phyloP scores from a whole-genome alignment of 768 basidiomycete genomes.

The Exidia glandulosa region DNA sequence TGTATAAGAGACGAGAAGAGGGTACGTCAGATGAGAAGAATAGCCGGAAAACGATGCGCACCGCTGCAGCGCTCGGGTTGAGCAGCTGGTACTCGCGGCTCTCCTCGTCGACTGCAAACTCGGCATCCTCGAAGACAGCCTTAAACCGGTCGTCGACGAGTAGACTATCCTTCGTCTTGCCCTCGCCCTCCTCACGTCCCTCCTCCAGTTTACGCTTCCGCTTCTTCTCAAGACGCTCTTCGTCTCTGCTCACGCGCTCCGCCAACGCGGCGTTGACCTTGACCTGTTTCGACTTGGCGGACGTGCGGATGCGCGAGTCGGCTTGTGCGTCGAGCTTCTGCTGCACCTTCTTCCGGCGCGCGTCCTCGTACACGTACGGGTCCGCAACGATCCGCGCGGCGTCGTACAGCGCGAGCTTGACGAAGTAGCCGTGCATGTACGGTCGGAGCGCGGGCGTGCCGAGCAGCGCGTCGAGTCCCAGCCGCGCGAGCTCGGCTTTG shows the following conservation, averaged over 20 bases:
- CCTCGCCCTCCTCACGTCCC: conserved; percentile 7
- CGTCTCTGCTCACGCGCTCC: conserved; percentile 54
- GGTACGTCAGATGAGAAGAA: neutral
- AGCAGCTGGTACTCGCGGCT: conserved; percentile 84
- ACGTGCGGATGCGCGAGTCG: conserved; percentile 81
- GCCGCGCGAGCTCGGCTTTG: conserved; percentile 70
- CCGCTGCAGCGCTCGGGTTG: conserved; percentile 74
- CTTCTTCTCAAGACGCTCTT: conserved; percentile 23
- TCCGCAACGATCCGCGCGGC: conserved; percentile 92
- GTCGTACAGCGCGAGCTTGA: conserved; percentile 91
- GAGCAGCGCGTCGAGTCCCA: conserved; percentile 90
- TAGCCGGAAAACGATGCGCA: conserved; percentile 26
- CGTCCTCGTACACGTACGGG: conserved; percentile 90
- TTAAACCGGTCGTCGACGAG: conserved; percentile 84
- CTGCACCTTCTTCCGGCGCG: conserved; percentile 77
- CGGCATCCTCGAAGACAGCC: conserved; percentile 81
- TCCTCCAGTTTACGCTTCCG: conserved; percentile 19
- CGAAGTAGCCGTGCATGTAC: conserved; percentile 99
- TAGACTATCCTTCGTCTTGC: conserved; percentile 33
- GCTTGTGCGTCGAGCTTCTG: conserved; percentile 91
- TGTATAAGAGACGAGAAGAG: neutral
- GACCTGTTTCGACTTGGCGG: conserved; percentile 44
- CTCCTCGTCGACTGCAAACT: conserved; percentile 83
- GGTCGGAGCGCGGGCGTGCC: conserved; percentile 94
- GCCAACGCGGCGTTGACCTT: conserved; percentile 84